Percentiles rank a stretch among this genome's conserved stretches.
These are phyloP conservation scores for Alternaria brassicicola DNA, from an alignment of 2,329 filamentous ascomycete species.

Conservation along the genomic window DNA sequence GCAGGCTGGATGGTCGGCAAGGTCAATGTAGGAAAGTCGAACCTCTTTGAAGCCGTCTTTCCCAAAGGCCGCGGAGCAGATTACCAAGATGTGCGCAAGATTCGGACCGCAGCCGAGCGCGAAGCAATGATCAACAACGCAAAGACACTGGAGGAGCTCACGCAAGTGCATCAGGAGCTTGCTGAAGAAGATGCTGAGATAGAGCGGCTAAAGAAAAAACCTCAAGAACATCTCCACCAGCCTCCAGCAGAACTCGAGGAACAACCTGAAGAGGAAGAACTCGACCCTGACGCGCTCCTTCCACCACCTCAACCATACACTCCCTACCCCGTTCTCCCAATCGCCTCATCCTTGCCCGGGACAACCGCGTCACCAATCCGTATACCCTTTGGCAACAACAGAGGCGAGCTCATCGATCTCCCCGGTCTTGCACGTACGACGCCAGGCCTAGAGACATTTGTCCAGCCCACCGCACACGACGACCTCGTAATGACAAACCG, in stretches of 20 bases:
- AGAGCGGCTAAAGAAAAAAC: slow-evolving; percentile 27
- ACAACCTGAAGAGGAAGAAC: slow-evolving; percentile 31
- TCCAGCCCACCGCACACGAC: slow-evolving; percentile 68
- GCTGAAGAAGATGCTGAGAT: slow-evolving; percentile 42
- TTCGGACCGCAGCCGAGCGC: slow-evolving; percentile 42
- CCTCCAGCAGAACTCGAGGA: slow-evolving; percentile 28
- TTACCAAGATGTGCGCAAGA: slow-evolving; percentile 43
- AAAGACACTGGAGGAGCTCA: slow-evolving; percentile 35
- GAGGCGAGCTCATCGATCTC: slow-evolving; percentile 90
- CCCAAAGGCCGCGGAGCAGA: slow-evolving; percentile 66
- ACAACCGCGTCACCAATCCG: slow-evolving; percentile 96
- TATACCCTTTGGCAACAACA: slow-evolving; percentile 83
- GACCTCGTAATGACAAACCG: slow-evolving; percentile 80
- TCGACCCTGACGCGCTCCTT: slow-evolving; percentile 60
- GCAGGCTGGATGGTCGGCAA: slow-evolving; percentile 98
- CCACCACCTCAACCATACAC: slow-evolving; percentile 76
- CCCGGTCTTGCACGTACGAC: slow-evolving; percentile 78
- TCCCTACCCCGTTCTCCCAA: slow-evolving; percentile 80
- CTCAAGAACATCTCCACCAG: slow-evolving; percentile 27
- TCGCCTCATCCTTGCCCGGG: slow-evolving; percentile 85
- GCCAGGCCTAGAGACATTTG: slow-evolving; percentile 68
- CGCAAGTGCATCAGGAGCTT: slow-evolving; percentile 35
- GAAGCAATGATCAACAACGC: slow-evolving; percentile 39
- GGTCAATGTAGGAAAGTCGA: slow-evolving; percentile 96
- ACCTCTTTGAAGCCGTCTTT: slow-evolving; percentile 84